phyloP scores from a whole-genome alignment of 2,329 filamentous ascomycete species.

The Colletotrichum phormii region DNA sequence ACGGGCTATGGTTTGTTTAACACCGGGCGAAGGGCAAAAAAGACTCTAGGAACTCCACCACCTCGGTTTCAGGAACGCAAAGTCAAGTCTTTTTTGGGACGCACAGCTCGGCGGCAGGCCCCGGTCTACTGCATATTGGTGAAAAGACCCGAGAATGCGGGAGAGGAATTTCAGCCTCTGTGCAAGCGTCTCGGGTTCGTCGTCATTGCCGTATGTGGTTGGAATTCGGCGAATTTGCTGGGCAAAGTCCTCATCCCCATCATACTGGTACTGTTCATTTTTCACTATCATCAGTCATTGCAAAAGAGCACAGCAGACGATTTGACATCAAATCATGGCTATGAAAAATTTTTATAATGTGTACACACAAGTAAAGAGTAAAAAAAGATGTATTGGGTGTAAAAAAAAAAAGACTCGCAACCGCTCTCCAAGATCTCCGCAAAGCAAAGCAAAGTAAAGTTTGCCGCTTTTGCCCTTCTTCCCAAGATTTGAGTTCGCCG shows the following conservation, averaged over 20 bases:
- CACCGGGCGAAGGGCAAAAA: not conserved
- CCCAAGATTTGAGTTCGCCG: not conserved
- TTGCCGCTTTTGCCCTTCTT: not conserved
- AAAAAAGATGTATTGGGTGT: constrained; percentile 15
- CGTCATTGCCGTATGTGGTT: not conserved
- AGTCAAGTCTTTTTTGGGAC: not conserved
- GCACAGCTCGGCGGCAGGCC: not conserved
- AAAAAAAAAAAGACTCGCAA: not conserved
- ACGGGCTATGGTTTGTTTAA: not conserved
- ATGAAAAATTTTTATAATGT: constrained; percentile 14
- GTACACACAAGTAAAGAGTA: constrained; percentile 20
- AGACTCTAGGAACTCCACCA: constrained; percentile 16
- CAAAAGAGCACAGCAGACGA: constrained; percentile 4
- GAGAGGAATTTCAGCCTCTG: not conserved
- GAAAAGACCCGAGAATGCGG: not conserved
- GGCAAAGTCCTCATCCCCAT: not conserved
- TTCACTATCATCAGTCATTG: not conserved
- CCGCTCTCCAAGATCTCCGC: constrained; percentile 1
- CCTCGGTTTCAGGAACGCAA: constrained; percentile 22
- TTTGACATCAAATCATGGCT: constrained; percentile 14
- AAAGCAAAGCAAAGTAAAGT: constrained; percentile 7
- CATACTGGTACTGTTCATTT: not conserved
- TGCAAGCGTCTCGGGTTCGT: not conserved
- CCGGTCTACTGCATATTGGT: not conserved
- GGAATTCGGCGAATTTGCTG: not conserved